phyloP scores from a whole-genome alignment of 805 yeast species.

The Nakazawaea ambrosiae region DNA sequence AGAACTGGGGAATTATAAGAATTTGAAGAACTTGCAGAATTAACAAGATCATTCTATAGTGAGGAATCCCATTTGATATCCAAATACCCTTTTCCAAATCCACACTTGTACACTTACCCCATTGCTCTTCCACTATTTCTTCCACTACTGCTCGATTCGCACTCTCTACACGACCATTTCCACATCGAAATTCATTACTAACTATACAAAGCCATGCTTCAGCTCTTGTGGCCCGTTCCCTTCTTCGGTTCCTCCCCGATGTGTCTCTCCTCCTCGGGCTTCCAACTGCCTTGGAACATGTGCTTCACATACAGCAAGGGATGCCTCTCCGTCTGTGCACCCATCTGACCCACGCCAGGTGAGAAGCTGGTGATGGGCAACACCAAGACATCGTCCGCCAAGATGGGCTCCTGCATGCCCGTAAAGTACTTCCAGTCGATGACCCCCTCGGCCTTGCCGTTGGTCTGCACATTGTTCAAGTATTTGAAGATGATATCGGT shows the following conservation, averaged over 20 bases:
- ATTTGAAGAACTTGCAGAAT: no score
- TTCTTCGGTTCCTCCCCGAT: constrained; percentile 2
- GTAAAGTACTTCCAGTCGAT: constrained; percentile 64
- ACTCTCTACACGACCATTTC: no score
- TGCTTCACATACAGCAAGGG: constrained; percentile 54
- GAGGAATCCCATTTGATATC: no score
- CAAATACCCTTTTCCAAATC: no score
- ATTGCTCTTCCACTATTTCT: no score
- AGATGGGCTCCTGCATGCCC: constrained; percentile 44
- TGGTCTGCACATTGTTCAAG: constrained; percentile 50
- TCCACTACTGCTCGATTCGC: no score
- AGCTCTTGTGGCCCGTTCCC: no score
- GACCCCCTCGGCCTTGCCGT: constrained; percentile 22
- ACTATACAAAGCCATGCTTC: no score
- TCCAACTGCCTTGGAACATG: constrained; percentile 64
- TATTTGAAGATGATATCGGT: constrained; percentile 82
- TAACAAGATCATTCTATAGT: no score
- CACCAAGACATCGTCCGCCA: constrained; percentile 61
- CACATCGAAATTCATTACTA: no score
- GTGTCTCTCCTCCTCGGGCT: constrained; percentile 22
- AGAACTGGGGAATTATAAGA: not conserved
- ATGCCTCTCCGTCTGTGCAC: constrained; percentile 36
- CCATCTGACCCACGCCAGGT: constrained; percentile 70
- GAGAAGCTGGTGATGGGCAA: constrained; percentile 66
- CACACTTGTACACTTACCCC: no score